phyloP scores from a whole-genome alignment of 768 basidiomycete species.

The Lyophyllum semitale region DNA sequence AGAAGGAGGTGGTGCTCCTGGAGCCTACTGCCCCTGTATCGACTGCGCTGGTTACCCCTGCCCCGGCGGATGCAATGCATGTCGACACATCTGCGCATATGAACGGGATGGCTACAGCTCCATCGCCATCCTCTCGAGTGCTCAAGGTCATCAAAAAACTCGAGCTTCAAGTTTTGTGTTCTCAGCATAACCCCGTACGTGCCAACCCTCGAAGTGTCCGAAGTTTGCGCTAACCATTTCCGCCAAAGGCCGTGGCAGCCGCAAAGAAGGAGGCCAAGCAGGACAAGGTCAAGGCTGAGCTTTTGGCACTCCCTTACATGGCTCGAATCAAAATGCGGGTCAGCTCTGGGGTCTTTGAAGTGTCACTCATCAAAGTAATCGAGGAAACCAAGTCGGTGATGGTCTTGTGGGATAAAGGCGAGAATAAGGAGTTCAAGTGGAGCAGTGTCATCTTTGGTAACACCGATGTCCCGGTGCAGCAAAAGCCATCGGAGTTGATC shows the following conservation, averaged over 20 bases:
- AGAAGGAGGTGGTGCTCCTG: slow-evolving; percentile 78
- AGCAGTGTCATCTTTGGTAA: slow-evolving; percentile 77
- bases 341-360: slow-evolving; percentile 84
- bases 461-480: slow-evolving; percentile 68
- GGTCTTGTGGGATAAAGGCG: slow-evolving; percentile 78
- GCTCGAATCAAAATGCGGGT: slow-evolving; percentile 84
- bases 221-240: not conserved
- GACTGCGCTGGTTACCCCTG: slow-evolving; percentile 1
- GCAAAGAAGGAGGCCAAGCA: slow-evolving; percentile 75
- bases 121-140: slow-evolving; percentile 29
- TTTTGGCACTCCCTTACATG: slow-evolving; percentile 70
- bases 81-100: slow-evolving; percentile 23
- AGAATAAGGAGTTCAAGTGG: slow-evolving; percentile 83
- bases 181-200: slow-evolving; percentile 90
- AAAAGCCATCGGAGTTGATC: slow-evolving; percentile 64
- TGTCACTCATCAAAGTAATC: slow-evolving; percentile 71
- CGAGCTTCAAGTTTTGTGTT: slow-evolving; percentile 76
- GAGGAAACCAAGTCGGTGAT: slow-evolving; percentile 72
- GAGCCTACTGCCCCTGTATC: slow-evolving; percentile 35
- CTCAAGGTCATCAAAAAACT: slow-evolving; percentile 74
- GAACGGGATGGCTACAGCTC: slow-evolving; percentile 7
- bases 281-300: slow-evolving; percentile 68
- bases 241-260: slow-evolving; percentile 65
- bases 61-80: slow-evolving; percentile 28
- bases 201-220: not conserved